Evolutionary conservation across 495 filamentous ascomycete genomes (phyloP).

Genomic region (Penicillium robsamsonii): DNA sequence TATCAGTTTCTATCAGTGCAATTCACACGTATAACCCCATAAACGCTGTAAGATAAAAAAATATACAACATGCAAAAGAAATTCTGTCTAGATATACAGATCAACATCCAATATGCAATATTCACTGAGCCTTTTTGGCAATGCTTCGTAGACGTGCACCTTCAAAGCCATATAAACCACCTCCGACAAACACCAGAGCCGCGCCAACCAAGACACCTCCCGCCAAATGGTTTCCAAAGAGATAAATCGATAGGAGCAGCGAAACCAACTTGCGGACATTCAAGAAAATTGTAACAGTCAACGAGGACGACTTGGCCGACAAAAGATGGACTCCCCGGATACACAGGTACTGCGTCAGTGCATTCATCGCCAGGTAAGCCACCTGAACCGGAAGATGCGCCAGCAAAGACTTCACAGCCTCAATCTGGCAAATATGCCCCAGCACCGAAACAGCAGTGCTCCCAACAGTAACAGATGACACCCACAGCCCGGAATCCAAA

Average conservation of each 20-base stretch:
- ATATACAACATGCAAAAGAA: background rate
- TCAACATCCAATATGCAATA: background rate
- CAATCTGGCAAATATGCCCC: conserved; percentile 10
- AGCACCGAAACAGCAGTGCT: conserved; percentile 12
- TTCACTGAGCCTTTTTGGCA: conserved; percentile 26
- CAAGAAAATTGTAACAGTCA: conserved; percentile 93
- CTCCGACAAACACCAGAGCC: conserved; percentile 79
- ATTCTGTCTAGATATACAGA: background rate
- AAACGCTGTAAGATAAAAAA: background rate
- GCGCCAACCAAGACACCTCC: conserved; percentile 77
- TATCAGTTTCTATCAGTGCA: background rate
- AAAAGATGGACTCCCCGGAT: conserved; percentile 93
- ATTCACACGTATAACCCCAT: no score
- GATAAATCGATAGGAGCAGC: conserved; percentile 81
- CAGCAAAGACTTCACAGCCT: conserved; percentile 19
- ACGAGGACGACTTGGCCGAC: conserved; percentile 77
- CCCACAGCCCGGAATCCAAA: background rate
- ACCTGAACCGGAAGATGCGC: conserved; percentile 66
- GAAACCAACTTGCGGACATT: conserved; percentile 96
- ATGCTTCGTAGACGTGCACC: conserved; percentile 41
- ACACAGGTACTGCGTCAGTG: conserved; percentile 88
- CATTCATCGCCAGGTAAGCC: conserved; percentile 71
- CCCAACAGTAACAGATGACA: conserved; percentile 5
- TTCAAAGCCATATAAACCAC: conserved; percentile 85
- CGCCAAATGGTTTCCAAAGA: conserved; percentile 83